phyloP scores from a whole-genome alignment of 2,329 filamentous ascomycete species.

The Hypocrella siamensis region DNA sequence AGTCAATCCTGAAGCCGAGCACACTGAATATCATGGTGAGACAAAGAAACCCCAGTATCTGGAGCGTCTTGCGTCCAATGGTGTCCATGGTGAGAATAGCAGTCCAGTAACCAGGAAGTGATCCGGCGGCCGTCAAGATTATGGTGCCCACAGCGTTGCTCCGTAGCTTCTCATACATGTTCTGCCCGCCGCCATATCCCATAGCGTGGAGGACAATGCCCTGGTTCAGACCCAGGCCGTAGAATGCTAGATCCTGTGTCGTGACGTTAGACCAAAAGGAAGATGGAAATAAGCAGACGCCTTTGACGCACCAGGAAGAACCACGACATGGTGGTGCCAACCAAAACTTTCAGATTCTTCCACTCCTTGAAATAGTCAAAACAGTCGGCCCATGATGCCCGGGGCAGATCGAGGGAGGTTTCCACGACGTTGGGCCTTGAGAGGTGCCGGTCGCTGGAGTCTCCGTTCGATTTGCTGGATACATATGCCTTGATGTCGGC shows the following conservation, averaged over 20 bases:
- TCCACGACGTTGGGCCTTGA: slow-evolving; percentile 36
- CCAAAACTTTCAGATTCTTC: slow-evolving; percentile 53
- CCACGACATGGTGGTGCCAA: slow-evolving; percentile 69
- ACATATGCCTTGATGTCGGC: slow-evolving; percentile 52
- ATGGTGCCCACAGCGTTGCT: slow-evolving; percentile 64
- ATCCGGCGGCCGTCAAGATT: slow-evolving; percentile 61
- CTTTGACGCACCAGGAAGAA: slow-evolving; percentile 52
- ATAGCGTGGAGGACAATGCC: slow-evolving; percentile 55
- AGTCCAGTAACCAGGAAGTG: slow-evolving; percentile 68
- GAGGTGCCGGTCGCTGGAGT: slow-evolving; percentile 30
- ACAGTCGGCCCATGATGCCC: slow-evolving; percentile 56
- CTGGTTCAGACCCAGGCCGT: slow-evolving; percentile 62
- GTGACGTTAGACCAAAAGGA: slow-evolving; percentile 5
- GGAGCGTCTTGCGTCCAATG: slow-evolving; percentile 62
- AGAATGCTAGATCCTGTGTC: slow-evolving; percentile 46
- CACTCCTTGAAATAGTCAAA: slow-evolving; percentile 50
- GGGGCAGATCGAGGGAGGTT: slow-evolving; percentile 43
- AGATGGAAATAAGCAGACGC: not conserved
- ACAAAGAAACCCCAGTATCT: slow-evolving; percentile 44
- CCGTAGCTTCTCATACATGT: slow-evolving; percentile 52
- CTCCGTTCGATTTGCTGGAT: slow-evolving; percentile 28
- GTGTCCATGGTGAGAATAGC: slow-evolving; percentile 60
- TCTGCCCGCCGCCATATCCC: slow-evolving; percentile 48
- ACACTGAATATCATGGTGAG: slow-evolving; percentile 46
- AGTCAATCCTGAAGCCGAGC: slow-evolving; percentile 43